Base-by-base conservation (phyloP, 1,284 basidiomycete genomes). In the Takashimella tepidaria region DNA sequence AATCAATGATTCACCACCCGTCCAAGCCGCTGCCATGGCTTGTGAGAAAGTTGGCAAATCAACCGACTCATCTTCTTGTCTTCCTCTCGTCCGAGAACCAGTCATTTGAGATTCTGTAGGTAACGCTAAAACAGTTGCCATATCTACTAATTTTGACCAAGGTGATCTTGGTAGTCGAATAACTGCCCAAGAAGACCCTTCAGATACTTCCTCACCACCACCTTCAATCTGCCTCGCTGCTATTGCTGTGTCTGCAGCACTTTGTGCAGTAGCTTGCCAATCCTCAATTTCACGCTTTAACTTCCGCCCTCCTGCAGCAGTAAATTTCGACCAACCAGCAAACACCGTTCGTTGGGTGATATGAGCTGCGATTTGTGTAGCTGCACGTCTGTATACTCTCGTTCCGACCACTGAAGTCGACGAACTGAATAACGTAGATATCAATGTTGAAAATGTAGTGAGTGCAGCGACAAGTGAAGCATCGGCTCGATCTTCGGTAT, bases 331-430 rank as follows among this genome's bases (percentile, higher is more conserved):
- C 56, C 83, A 82, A 0, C 88, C 86, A 43, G 88, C 83, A 66
- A 86, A 89, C 37, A 93, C 83, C 56, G 85, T 83, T n/a, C 88
- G 84, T 62, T 91, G 88, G 4, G 87, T 71, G 50, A 93, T 85
- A 66, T 91, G 85, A 51, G 84, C 82, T 0, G 84, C 79, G 8
- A 92, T 69, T 46, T 83, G 82, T 5, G 82, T 76, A 4, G 84
- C 82, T 51, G 86, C 82, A 41, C 81, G 81, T 41, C 88, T 81
- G 67, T 92, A 93, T 8, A 92, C 66, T 4, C 76, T 70, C 1
- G 83, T 83, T 22, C 82, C 73, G 0, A 77, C 77, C 0, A 80
- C 67, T 37, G 77, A 76, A 0, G 89, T 83, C 5, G 93, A 79
- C 0, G 79, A 81, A 13, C 76, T 74, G 3, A 81, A 78, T 40